Evolutionary conservation across 768 basidiomycete species (phyloP).

Genomic region (Lyophyllum shimeji): DNA sequence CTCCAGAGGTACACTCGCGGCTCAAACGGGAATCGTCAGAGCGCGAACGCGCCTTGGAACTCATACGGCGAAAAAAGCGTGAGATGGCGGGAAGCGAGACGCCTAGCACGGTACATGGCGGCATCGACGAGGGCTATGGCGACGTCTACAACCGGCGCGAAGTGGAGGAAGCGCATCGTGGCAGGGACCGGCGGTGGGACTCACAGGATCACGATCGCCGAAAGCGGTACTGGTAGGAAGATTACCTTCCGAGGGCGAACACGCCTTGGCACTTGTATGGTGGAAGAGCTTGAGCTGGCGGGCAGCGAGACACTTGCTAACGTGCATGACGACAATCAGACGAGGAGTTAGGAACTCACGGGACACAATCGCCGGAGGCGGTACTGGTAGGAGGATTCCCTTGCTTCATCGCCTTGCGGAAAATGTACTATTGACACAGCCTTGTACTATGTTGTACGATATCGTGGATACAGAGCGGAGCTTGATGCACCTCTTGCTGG

Average conservation of each 20-base stretch:
- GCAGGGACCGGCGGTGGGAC: constrained; percentile 37
- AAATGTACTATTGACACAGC: not conserved
- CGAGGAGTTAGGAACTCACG: constrained; percentile 30
- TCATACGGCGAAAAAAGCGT: constrained; percentile 64
- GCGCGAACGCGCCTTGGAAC: constrained; percentile 70
- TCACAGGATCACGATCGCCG: constrained; percentile 15
- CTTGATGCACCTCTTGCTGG: not conserved
- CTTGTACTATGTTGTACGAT: constrained; percentile 2
- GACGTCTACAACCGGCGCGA: constrained; percentile 72
- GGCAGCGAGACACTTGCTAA: too few relatives aligned
- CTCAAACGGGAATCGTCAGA: constrained; percentile 74
- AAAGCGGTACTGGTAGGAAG: constrained; percentile 15
- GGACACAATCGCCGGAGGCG: constrained; percentile 16
- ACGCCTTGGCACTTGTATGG: too few relatives aligned
- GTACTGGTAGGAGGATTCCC: constrained; percentile 10
- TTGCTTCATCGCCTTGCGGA: not conserved
- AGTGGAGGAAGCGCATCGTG: constrained; percentile 70
- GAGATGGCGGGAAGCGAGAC: constrained; percentile 67
- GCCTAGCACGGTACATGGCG: constrained; percentile 65
- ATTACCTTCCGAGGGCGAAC: too few relatives aligned
- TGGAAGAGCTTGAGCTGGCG: too few relatives aligned
- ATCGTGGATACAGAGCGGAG: not conserved
- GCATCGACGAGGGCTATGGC: constrained; percentile 49
- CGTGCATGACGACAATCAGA: too few relatives aligned
- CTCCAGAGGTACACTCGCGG: constrained; percentile 53